A percentile compares a stretch with the other conserved stretches of the same genome.
Conservation (phyloP, 2,329 filamentous ascomycete genomes). For the Monosporascus sp. region DNA sequence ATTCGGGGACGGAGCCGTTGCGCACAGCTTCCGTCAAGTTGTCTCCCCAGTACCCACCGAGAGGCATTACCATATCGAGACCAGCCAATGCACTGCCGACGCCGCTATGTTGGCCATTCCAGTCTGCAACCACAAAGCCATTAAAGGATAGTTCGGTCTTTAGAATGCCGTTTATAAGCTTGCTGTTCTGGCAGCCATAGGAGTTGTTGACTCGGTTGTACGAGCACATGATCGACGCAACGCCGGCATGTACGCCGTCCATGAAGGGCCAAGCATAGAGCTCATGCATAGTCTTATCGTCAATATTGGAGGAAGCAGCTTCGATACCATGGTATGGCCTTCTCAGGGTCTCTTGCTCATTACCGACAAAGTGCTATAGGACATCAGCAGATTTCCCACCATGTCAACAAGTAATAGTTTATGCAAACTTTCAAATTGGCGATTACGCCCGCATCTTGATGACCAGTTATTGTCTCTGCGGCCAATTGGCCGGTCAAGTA, state of each 20-base stretch:
- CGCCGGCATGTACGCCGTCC: slow-evolving; percentile 52
- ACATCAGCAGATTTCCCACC: slow-evolving; percentile 14
- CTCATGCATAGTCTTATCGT: slow-evolving; percentile 61
- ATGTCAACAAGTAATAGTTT: background rate
- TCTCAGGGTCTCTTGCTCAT: slow-evolving; percentile 55
- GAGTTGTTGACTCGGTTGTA: slow-evolving; percentile 69
- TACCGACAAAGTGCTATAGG: slow-evolving; percentile 50
- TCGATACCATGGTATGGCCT: slow-evolving; percentile 39
- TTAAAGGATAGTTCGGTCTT: slow-evolving; percentile 60
- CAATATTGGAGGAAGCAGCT: slow-evolving; percentile 55
- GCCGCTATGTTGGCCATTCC: slow-evolving; percentile 58
- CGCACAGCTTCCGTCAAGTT: slow-evolving; percentile 71
- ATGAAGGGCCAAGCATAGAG: slow-evolving; percentile 62
- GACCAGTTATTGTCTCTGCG: slow-evolving; percentile 66
- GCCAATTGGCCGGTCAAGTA: slow-evolving; percentile 66
- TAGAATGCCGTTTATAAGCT: slow-evolving; percentile 62
- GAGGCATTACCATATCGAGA: slow-evolving; percentile 67
- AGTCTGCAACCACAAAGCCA: slow-evolving; percentile 65
- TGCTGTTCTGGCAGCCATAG: slow-evolving; percentile 69
- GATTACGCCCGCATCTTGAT: slow-evolving; percentile 73
- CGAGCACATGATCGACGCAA: slow-evolving; percentile 58
- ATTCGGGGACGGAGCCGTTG: slow-evolving; percentile 68
- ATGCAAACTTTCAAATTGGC: slow-evolving; percentile 58
- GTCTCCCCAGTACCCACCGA: slow-evolving; percentile 49
- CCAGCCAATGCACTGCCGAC: slow-evolving; percentile 50